Conservation (phyloP, 805 yeast genomes). For the Candida berthetii region DNA sequence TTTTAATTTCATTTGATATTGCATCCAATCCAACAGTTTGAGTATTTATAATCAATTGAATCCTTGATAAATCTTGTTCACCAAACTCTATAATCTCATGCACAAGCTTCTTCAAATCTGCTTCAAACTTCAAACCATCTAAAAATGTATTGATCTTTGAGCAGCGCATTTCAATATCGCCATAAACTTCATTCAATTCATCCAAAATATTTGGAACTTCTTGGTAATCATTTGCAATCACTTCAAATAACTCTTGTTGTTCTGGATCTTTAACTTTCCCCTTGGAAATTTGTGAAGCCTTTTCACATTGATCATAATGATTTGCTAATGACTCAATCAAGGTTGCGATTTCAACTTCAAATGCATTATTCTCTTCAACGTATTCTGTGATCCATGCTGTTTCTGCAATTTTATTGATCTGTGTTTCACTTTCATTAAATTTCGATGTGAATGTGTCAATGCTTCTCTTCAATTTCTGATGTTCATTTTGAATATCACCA, state of each 20-base stretch:
- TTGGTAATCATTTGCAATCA: conserved; percentile 43
- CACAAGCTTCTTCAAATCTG: conserved; percentile 15
- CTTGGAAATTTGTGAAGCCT: conserved; percentile 31
- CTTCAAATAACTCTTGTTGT: conserved; percentile 33
- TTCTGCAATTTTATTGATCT: conserved; percentile 26
- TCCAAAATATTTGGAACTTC: conserved; percentile 54
- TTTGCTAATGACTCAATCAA: conserved; percentile 66
- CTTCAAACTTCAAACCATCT: conserved; percentile 21
- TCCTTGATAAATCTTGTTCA: conserved; percentile 7
- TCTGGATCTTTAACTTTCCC: conserved; percentile 27
- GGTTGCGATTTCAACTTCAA: conserved; percentile 67
- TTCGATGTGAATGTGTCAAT: conserved; percentile 1
- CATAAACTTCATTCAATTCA: conserved; percentile 34
- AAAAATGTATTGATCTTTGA: conserved; percentile 20
- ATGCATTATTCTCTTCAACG: conserved; percentile 33
- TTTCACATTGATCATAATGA: conserved; percentile 75
- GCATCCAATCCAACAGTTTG: conserved; percentile 7
- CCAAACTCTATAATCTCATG: conserved; percentile 18
- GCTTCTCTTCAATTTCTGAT: neutral
- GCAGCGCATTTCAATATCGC: conserved; percentile 20
- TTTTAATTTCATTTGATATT: conserved; percentile 6
- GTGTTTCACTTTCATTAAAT: conserved; percentile 24
- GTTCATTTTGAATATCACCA: conserved; percentile 12
- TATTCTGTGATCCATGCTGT: conserved; percentile 15
- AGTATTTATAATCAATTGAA: conserved; percentile 7